A percentile compares a stretch with the other conserved stretches of the same genome.
These are phyloP conservation scores for Aspergillus sclerotioniger DNA, from an alignment of 495 filamentous ascomycete genomes.

Conservation along the genomic window DNA sequence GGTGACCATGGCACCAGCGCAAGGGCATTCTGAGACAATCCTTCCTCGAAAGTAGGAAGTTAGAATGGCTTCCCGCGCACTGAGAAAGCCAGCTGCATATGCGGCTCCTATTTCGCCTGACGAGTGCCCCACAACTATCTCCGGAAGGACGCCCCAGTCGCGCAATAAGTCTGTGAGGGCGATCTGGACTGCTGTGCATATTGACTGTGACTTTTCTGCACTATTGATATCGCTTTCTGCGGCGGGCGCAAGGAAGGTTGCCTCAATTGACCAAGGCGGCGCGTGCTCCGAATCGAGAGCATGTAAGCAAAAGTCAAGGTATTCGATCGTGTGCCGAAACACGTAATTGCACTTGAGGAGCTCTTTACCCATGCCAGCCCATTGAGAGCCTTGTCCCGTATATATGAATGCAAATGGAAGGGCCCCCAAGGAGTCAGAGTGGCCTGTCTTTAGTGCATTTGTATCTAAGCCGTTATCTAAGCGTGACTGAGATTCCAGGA, in stretches of 20 bases:
- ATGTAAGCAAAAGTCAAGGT: not conserved
- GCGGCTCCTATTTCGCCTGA: constrained; percentile 13
- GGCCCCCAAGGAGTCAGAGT: not conserved
- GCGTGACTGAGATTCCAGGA: not conserved
- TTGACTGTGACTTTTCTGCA: constrained; percentile 34
- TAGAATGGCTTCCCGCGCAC: constrained; percentile 6
- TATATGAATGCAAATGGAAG: not conserved
- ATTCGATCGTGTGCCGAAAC: not conserved
- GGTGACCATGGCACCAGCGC: not conserved
- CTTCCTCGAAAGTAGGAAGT: constrained; percentile 12
- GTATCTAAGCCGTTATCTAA: not conserved
- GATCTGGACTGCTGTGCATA: constrained; percentile 25
- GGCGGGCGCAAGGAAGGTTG: not conserved
- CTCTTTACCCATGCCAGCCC: constrained; percentile 8
- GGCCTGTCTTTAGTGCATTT: not conserved
- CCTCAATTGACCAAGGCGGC: not conserved
- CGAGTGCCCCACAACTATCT: constrained; percentile 15
- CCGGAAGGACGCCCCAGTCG: constrained; percentile 1
- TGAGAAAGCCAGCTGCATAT: constrained; percentile 11
- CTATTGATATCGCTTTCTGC: constrained; percentile 2
- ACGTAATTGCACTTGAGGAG: not conserved
- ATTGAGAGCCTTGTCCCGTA: constrained; percentile 12
- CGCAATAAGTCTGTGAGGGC: constrained; percentile 16
- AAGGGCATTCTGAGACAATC: not conserved
- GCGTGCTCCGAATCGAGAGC: not conserved